Percentiles rank a stretch among this genome's conserved stretches.
Evolutionary conservation across 331 rosid genomes (phyloP).

Genomic region (Stylosanthes scabra): DNA sequence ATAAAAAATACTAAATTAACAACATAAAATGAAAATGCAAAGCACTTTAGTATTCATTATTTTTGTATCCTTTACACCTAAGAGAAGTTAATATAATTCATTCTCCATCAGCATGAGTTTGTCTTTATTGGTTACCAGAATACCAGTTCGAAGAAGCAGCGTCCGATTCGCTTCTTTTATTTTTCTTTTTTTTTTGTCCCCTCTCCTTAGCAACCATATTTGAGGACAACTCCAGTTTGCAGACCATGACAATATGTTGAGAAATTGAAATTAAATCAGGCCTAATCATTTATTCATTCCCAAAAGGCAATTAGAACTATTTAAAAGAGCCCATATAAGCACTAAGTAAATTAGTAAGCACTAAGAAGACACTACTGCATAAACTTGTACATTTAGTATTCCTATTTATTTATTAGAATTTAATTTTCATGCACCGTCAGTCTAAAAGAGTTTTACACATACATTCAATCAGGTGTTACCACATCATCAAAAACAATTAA

Average conservation of each 20-base stretch:
- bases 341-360: too few relatives aligned
- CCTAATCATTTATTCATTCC: constrained; percentile 14
- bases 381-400: not conserved
- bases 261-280: constrained; percentile 22
- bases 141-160: constrained; percentile 37
- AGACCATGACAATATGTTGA: not conserved
- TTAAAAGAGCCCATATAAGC: not conserved
- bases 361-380: not conserved
- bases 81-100: not conserved
- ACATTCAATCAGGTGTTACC: too few relatives aligned
- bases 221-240: constrained; percentile 42
- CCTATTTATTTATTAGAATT: not conserved
- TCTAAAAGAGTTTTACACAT: too few relatives aligned
- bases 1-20: too few relatives aligned
- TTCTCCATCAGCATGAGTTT: constrained; percentile 28
- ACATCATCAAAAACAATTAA: too few relatives aligned
- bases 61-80: not conserved
- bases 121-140: constrained; percentile 34
- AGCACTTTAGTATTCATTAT: too few relatives aligned
- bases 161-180: not conserved
- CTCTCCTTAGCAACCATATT: constrained; percentile 32
- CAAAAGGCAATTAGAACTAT: not conserved
- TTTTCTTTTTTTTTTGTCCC: not conserved
- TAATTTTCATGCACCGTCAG: too few relatives aligned
- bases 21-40: too few relatives aligned